Evolutionary conservation across 495 filamentous ascomycete genomes (phyloP), one percentile per base, ranked within the genome.

Genomic region (Lepidopterella palustris): DNA sequence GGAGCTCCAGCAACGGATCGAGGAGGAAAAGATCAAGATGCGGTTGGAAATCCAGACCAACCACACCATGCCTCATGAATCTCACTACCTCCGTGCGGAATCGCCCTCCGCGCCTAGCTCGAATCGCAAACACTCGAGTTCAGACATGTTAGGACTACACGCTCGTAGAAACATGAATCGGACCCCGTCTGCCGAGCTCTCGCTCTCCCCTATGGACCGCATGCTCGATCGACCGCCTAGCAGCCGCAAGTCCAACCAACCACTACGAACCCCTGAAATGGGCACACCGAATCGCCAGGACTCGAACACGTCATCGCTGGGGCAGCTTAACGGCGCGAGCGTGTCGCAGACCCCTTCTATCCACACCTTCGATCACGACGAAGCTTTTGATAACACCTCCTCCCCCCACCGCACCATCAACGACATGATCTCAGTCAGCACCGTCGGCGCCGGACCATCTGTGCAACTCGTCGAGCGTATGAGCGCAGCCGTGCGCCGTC

Each of bases 381-480:
- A 90, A 56, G 80, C 79, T 55, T 86, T 88, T 64, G 81, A 81
- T 32, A 81, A 80, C 23, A 79, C 80, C 11, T 80, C 80, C 8
- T 85, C 88, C 4, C 88, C 87, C 3, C 85, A 84, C 0, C 83
- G 84, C 55, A 83, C 87, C 18, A 81, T 92, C 65, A 87, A 92
- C 64, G 92, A 97, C 64, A 86, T 97, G 70, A 81, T 95, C 28
- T 93, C 88, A 13, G 89, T 89, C 18, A 93, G 89, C 2, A 95
- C 93, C 5, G 84, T 87, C 20, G 91, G 84, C 5, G 89, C 93
- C 0, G 93, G 93, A 0, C 93, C 93, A 3, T 92, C 88, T 3
- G 92, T 99, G 2, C 93, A 97, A 71, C 80, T 99, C 0, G 90
- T 99, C 4, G 93, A 97, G 72, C 87, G 95, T 45, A 96, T 99